These are phyloP conservation scores for Pichia inconspicua DNA, from an alignment of 1,139 yeast genomes.

Conservation along the genomic window DNA sequence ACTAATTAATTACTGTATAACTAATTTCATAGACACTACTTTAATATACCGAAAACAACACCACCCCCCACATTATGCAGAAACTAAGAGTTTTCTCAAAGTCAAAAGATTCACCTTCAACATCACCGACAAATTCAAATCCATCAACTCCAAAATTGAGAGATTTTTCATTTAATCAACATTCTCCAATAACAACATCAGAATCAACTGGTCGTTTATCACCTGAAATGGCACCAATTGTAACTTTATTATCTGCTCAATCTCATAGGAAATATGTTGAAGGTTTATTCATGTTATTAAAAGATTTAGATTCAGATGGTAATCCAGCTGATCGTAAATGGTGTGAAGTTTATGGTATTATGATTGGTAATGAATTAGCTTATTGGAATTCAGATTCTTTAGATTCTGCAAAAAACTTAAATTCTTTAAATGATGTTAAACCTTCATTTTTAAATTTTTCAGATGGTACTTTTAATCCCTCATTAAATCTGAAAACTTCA, in stretches of 20 bases:
- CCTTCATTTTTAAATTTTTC: slow-evolving; percentile 90
- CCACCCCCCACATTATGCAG: slow-evolving; percentile 11
- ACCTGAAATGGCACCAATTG: slow-evolving; percentile 74
- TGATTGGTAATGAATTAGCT: slow-evolving; percentile 85
- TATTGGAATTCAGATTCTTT: slow-evolving; percentile 84
- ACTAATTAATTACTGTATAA: no score
- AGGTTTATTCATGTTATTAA: slow-evolving; percentile 65
- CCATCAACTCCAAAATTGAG: slow-evolving; percentile 4
- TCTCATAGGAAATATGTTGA: slow-evolving; percentile 66
- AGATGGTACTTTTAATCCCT: slow-evolving; percentile 80
- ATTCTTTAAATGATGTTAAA: slow-evolving; percentile 32
- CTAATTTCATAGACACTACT: no score
- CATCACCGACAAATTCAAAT: not conserved
- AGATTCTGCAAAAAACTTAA: slow-evolving; percentile 29
- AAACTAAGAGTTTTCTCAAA: slow-evolving; percentile 20
- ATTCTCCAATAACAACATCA: slow-evolving; percentile 16
- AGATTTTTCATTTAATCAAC: slow-evolving; percentile 8
- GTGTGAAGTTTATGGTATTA: slow-evolving; percentile 87
- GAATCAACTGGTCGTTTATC: slow-evolving; percentile 29
- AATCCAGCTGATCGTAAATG: slow-evolving; percentile 76
- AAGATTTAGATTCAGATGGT: slow-evolving; percentile 76
- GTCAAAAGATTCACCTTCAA: slow-evolving; percentile 4
- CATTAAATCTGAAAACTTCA: slow-evolving; percentile 49
- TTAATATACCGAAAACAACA: no score
- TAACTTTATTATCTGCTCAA: slow-evolving; percentile 64